These are phyloP conservation scores for Metschnikowia similis DNA, from an alignment of 805 yeast genomes.

Conservation along the genomic window DNA sequence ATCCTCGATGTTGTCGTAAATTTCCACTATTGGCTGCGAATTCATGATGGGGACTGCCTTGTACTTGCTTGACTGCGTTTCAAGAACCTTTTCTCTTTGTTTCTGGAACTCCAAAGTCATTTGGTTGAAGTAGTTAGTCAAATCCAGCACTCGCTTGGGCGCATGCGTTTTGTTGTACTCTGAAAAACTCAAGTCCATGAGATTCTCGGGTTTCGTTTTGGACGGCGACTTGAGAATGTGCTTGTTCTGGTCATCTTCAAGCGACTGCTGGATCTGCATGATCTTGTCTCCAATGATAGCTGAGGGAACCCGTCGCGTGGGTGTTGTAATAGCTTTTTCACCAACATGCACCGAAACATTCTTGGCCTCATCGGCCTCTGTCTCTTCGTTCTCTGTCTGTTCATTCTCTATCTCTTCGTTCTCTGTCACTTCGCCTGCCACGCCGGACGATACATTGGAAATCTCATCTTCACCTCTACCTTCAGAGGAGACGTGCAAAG, in stretches of 20 bases:
- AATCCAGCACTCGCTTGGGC: constrained; percentile 48
- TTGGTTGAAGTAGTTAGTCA: constrained; percentile 66
- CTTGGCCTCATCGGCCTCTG: background rate
- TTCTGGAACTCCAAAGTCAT: constrained; percentile 83
- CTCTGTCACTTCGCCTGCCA: too few species aligned
- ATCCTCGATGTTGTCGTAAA: constrained; percentile 82
- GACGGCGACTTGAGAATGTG: constrained; percentile 10
- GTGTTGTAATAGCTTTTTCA: constrained; percentile 1
- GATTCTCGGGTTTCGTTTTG: constrained; percentile 6
- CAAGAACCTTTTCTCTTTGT: constrained; percentile 75
- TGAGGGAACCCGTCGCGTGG: constrained; percentile 15
- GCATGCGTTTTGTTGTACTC: constrained; percentile 3
- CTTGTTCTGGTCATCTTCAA: constrained; percentile 15
- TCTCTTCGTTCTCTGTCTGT: too few species aligned
- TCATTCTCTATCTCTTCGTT: too few species aligned
- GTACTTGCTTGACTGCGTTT: constrained; percentile 55
- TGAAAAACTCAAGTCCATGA: constrained; percentile 2
- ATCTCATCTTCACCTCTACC: too few species aligned
- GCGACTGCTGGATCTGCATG: constrained; percentile 16
- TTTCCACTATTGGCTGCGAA: constrained; percentile 85
- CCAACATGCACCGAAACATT: background rate
- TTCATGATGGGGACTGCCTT: constrained; percentile 67
- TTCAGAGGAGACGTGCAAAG: too few species aligned
- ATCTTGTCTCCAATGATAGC: constrained; percentile 17
- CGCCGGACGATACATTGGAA: too few species aligned